These are phyloP conservation scores for Solanum hybrid DNA, from an alignment of 305 asterid genomes.

Conservation along the genomic window DNA sequence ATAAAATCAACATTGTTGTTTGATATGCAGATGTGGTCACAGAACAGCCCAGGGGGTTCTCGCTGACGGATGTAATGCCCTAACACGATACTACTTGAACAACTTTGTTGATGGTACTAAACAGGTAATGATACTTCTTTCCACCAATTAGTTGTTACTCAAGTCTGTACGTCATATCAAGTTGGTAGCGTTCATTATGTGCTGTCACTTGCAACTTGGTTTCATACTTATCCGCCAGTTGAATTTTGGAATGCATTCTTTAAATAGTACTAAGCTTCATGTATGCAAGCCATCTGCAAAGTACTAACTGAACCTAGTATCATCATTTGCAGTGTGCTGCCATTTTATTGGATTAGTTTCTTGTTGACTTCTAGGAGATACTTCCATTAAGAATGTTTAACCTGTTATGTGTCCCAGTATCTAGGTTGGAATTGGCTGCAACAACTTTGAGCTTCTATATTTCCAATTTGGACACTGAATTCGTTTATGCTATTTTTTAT, in stretches of 20 bases:
- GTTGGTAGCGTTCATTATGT: background rate
- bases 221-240: background rate
- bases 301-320: background rate
- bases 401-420: background rate
- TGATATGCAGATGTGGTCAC: constrained; percentile 62
- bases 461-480: background rate
- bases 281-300: background rate
- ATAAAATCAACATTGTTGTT: background rate
- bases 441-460: background rate
- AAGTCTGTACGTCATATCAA: background rate
- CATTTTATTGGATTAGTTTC: background rate
- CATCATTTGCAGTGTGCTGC: background rate
- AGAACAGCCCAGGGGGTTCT: constrained; percentile 77
- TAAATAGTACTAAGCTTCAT: background rate
- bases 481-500: background rate
- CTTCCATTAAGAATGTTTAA: background rate
- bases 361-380: background rate
- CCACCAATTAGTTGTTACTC: background rate
- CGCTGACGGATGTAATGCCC: constrained; percentile 81
- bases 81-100: constrained; percentile 92
- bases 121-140: constrained; percentile 52
- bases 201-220: background rate
- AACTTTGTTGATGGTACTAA: constrained; percentile 94
- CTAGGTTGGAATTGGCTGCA: background rate
- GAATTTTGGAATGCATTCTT: background rate